Conservation (phyloP, 805 yeast genomes). For the Wickerhamomyces silvicola region DNA sequence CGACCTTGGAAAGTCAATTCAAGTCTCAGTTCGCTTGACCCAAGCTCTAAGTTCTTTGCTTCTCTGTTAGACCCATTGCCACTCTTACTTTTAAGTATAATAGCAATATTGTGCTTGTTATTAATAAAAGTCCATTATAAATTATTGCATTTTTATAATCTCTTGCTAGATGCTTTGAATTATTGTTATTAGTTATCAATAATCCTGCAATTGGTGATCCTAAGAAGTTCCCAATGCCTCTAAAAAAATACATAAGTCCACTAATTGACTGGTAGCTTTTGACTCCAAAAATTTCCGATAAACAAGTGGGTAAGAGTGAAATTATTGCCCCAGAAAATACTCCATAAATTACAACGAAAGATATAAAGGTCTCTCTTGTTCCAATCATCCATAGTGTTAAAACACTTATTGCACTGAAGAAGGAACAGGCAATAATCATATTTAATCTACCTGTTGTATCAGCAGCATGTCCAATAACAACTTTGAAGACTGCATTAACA, state of each 20-base stretch:
- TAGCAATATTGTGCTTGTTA: slow-evolving; percentile 4
- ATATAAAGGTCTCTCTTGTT: slow-evolving; percentile 21
- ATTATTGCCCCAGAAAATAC: slow-evolving; percentile 31
- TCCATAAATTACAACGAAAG: slow-evolving; percentile 30
- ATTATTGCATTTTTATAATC: slow-evolving; percentile 24
- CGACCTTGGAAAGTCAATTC: too few relatives aligned
- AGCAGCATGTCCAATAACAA: slow-evolving; percentile 32
- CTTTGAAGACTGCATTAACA: slow-evolving; percentile 24
- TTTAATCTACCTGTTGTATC: slow-evolving; percentile 36
- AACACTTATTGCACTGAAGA: slow-evolving; percentile 28
- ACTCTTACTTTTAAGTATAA: too few relatives aligned
- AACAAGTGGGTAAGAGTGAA: slow-evolving; percentile 27
- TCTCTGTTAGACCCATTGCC: too few relatives aligned
- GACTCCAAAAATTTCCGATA: slow-evolving; percentile 28
- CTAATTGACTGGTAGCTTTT: slow-evolving; percentile 27
- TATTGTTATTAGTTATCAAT: slow-evolving; percentile 15
- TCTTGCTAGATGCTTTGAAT: slow-evolving; percentile 8
- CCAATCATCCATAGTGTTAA: slow-evolving; percentile 31
- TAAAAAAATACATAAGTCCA: slow-evolving; percentile 28
- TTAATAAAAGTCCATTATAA: slow-evolving; percentile 22
- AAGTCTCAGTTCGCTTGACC: too few relatives aligned
- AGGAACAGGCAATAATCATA: slow-evolving; percentile 32
- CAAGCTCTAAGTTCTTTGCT: too few relatives aligned
- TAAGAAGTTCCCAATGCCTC: slow-evolving; percentile 29
- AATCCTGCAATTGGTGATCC: slow-evolving; percentile 33